Conservation (phyloP, 2,329 filamentous ascomycete species). For the Alternaria alternata region DNA sequence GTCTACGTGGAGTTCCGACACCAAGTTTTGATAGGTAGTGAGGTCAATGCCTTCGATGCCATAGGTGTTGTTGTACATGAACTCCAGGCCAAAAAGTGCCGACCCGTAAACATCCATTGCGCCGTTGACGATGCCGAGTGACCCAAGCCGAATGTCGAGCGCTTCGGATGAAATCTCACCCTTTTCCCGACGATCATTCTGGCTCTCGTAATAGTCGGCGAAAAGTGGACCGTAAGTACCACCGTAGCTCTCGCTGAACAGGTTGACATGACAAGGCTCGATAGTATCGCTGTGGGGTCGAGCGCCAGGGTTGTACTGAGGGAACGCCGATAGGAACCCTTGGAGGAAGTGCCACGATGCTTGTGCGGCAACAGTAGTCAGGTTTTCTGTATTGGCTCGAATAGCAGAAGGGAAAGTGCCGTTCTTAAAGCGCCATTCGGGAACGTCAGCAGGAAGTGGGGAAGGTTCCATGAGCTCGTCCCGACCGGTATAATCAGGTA, state of each 20-base stretch:
- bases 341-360: conserved; percentile 73
- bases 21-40: conserved; percentile 58
- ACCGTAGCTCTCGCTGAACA: conserved; percentile 75
- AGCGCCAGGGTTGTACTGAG: conserved; percentile 63
- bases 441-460: conserved; percentile 35
- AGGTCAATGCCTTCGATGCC: conserved; percentile 65
- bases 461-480: conserved; percentile 35
- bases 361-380: conserved; percentile 64
- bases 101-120: conserved; percentile 72
- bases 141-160: conserved; percentile 66
- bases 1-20: conserved; percentile 56
- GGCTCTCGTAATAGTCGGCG: conserved; percentile 64
- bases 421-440: conserved; percentile 60
- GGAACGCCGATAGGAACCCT: conserved; percentile 66
- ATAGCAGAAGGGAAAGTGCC: conserved; percentile 71
- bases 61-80: conserved; percentile 72
- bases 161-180: conserved; percentile 61
- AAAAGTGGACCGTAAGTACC: conserved; percentile 75
- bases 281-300: conserved; percentile 45
- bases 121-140: conserved; percentile 76
- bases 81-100: conserved; percentile 63
- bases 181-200: conserved; percentile 66
- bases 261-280: conserved; percentile 65
- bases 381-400: conserved; percentile 61
- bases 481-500: background rate